Base-by-base conservation (phyloP, 441 rosid species). In the Bruguiera hainesii region DNA sequence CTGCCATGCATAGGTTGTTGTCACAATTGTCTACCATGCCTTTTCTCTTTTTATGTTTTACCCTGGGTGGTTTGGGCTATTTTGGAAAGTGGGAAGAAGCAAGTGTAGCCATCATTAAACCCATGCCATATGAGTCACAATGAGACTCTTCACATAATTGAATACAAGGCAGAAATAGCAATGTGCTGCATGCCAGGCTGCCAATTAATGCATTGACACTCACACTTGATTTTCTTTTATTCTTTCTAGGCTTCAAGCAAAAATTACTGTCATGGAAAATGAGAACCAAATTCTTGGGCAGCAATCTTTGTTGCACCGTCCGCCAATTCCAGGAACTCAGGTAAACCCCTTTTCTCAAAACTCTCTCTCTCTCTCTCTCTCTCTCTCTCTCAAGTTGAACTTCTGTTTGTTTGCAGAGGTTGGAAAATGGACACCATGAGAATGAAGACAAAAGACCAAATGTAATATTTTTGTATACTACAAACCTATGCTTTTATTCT, bases 211-310 rank as follows among this genome's bases (percentile, higher is more conserved):
- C 21, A 26, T 64, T 46, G 70, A 57, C 26, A 6, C 55, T 68
- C 31, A 55, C 37, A 65, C 21, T 26, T 42, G 1, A 28, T 55
- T 18, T 69, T 28, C 48, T 71, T 56, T 64, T 39, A 56, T 39
- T 63, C 20, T 76, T 70, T 75, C 70, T 78, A 96, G 99, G 66
- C 97, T 96, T 76, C 97, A 89, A 84, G 99, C 89, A 81, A 89
- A 93, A 63, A 77, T 89, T 70, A 78, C 85, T 60, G 96, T 89
- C 78, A 81, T 93, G 84, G 97, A 93, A 85, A 81, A 82, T 55
- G 98, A 93, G 74, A 89, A 87, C 77, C 89, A 89, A 65, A 63
- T 90, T 77, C 83, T 96, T 74, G 79, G 87, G 77, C 96, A 83
- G 79, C 96, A 90, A 71, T 66, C 85, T 58, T 75, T 85, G 73